phyloP scores from a whole-genome alignment of 768 basidiomycete species.

The Amanita pallidorosea region DNA sequence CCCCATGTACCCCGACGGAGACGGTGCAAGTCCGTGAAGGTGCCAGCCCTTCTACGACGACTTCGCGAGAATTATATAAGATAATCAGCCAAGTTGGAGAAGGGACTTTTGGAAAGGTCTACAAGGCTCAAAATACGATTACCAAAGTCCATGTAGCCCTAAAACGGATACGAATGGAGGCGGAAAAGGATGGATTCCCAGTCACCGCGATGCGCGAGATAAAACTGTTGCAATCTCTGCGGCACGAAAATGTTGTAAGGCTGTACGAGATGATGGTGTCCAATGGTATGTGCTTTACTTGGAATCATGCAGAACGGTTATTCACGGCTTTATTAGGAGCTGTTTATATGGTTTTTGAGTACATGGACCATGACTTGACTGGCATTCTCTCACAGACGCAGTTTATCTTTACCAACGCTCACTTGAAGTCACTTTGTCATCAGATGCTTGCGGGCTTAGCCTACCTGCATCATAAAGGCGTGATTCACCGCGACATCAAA shows the following conservation, averaged over 20 bases:
- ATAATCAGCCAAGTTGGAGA: slow-evolving; percentile 94
- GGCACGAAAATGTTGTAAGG: slow-evolving; percentile 82
- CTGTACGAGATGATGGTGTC: slow-evolving; percentile 99
- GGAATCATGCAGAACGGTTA: slow-evolving; percentile 1
- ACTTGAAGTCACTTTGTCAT: slow-evolving; percentile 90
- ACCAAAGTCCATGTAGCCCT: slow-evolving; percentile 77
- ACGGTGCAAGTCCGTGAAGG: slow-evolving; percentile 1
- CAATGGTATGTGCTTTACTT: slow-evolving; percentile 47
- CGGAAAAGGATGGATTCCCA: slow-evolving; percentile 95
- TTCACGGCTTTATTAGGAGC: slow-evolving; percentile 43
- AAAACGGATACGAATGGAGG: slow-evolving; percentile 96
- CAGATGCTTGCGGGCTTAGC: slow-evolving; percentile 95
- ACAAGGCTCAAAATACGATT: slow-evolving; percentile 83
- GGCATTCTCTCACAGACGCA: slow-evolving; percentile 88
- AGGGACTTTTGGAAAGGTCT: slow-evolving; percentile 96
- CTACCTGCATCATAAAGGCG: slow-evolving; percentile 91
- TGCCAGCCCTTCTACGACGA: slow-evolving; percentile 10
- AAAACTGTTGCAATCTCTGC: slow-evolving; percentile 86
- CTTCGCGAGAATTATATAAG: slow-evolving; percentile 57
- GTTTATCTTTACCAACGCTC: slow-evolving; percentile 73
- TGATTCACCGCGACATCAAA: slow-evolving; percentile 98
- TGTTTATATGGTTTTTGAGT: slow-evolving; percentile 99
- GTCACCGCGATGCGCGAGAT: slow-evolving; percentile 99
- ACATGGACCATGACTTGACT: slow-evolving; percentile 97
- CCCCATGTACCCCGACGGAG: slow-evolving; percentile 1